A percentile compares a stretch with the other conserved stretches of the same genome.
Conservation (phyloP, 1,284 basidiomycete genomes). For the Rhodotorula sp. region DNA sequence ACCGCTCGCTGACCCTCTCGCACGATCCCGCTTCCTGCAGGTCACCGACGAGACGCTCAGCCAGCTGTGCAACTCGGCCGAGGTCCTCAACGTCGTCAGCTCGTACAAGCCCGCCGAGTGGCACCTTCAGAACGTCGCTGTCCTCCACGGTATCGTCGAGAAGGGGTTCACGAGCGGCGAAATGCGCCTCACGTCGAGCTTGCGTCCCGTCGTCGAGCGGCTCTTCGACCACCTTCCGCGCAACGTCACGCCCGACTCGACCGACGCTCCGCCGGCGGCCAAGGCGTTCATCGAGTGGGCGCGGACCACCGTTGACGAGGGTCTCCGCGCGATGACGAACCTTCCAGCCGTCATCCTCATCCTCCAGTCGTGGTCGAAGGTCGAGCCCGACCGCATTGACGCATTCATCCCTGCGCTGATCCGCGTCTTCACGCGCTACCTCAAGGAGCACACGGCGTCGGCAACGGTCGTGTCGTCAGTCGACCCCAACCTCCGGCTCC, state of each 20-base stretch:
- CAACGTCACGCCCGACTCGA: conserved; percentile 57
- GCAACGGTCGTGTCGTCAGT: conserved; percentile 46
- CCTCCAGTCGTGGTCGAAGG: conserved; percentile 83
- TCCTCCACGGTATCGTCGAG: conserved; percentile 86
- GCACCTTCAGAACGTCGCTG: conserved; percentile 72
- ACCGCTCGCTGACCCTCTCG: too few species aligned
- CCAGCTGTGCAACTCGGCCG: conserved; percentile 79
- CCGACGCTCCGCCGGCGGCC: conserved; percentile 70
- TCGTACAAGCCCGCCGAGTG: conserved; percentile 81
- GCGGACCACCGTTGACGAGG: conserved; percentile 75
- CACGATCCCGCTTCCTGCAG: too few species aligned
- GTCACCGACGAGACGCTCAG: conserved; percentile 68
- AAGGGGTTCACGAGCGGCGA: conserved; percentile 69
- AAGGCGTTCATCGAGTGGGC: conserved; percentile 78
- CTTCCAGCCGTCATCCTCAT: conserved; percentile 81
- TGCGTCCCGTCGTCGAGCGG: conserved; percentile 82
- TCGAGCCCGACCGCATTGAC: conserved; percentile 81
- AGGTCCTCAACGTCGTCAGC: conserved; percentile 84
- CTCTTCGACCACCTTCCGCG: conserved; percentile 77
- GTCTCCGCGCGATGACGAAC: conserved; percentile 70
- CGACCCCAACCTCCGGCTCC: conserved; percentile 53
- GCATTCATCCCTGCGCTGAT: conserved; percentile 72
- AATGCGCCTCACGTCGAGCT: conserved; percentile 69
- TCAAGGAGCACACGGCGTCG: conserved; percentile 76
- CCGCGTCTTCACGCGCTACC: conserved; percentile 80